These are phyloP conservation scores for Plasmodium coatneyi DNA, from an alignment of 169 alveolate genomes.

Conservation along the genomic window DNA sequence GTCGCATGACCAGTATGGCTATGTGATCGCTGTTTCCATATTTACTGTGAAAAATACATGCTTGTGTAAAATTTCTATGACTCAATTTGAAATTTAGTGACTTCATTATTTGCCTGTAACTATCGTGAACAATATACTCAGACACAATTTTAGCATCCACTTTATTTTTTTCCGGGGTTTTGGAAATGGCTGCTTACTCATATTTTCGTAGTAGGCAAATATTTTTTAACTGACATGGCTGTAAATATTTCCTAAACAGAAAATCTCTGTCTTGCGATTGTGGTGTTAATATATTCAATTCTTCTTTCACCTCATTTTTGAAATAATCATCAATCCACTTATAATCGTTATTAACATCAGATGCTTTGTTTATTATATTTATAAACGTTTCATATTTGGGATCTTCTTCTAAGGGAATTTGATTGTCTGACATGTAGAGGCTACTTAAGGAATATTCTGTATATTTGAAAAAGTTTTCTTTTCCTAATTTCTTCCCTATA, in stretches of 20 bases:
- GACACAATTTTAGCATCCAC: constrained; percentile 62
- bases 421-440: constrained; percentile 44
- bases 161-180: constrained; percentile 58
- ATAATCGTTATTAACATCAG: constrained; percentile 59
- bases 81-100: constrained; percentile 26
- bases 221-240: constrained; percentile 56
- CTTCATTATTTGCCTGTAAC: constrained; percentile 24
- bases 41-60: constrained; percentile 78
- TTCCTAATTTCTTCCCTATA: constrained; percentile 15
- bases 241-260: constrained; percentile 57
- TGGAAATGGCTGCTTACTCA: constrained; percentile 41
- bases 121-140: constrained; percentile 54
- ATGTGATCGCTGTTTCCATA: constrained; percentile 81
- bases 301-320: constrained; percentile 31
- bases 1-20: constrained; percentile 79
- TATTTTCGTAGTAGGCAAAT: constrained; percentile 51
- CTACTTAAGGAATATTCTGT: constrained; percentile 74
- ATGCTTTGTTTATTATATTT: constrained; percentile 59
- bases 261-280: constrained; percentile 35
- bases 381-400: constrained; percentile 28
- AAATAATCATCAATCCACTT: constrained; percentile 71
- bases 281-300: constrained; percentile 46
- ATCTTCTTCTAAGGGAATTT: constrained; percentile 47
- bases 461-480: constrained; percentile 38
- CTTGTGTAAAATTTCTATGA: constrained; percentile 46